Evolutionary conservation across 345 rosid species (phyloP), one percentile per base, ranked within the genome.

Genomic region (Murraya koenigii): DNA sequence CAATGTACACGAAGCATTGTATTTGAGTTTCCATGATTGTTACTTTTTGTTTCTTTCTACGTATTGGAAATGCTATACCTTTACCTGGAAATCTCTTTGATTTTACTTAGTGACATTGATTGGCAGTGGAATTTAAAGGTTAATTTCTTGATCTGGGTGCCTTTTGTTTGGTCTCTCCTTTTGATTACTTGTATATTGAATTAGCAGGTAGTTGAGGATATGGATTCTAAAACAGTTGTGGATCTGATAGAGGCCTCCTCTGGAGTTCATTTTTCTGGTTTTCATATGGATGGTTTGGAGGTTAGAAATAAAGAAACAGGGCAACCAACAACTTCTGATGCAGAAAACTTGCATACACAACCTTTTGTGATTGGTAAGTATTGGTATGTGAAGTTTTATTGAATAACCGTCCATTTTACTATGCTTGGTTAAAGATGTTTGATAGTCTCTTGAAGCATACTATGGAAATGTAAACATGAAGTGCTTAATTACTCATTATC

Each of bases 211-310:
- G 56, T 64, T 62, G 66, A 58, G 13, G 28, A 14, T 30, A 91
- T 90, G 93, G 93, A 68, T 66, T 87, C 89, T 75, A 84, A 82
- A 62, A 87, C 97, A 25, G 98, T 93, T 44, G 92, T 86, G 71
- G 99, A 92, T 84, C 85, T 93, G 95, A 89, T 93, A 61, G 93
- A 95, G 87, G 91, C 96, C 66, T 92, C 99, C 11, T 88, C 96
- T 0, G 88, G 90, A 36, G 95, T 80, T 60, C 99, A 95, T 84
- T 95, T 90, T 85, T 93, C 99, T 74, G 97, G 97, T 36, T 90
- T 93, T 82, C 93, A 90, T 81, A 87, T 93, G 93, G 80, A 95
- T 86, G 94, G 86, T 55, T 70, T 91, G 84, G 88, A 83, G 55
- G 62, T 80, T 2, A 83, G 81, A 56, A 80, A 52, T 68, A 76